Evolutionary conservation across 805 yeast species (phyloP).

Genomic region (Saccharomycopsis fodiens): DNA sequence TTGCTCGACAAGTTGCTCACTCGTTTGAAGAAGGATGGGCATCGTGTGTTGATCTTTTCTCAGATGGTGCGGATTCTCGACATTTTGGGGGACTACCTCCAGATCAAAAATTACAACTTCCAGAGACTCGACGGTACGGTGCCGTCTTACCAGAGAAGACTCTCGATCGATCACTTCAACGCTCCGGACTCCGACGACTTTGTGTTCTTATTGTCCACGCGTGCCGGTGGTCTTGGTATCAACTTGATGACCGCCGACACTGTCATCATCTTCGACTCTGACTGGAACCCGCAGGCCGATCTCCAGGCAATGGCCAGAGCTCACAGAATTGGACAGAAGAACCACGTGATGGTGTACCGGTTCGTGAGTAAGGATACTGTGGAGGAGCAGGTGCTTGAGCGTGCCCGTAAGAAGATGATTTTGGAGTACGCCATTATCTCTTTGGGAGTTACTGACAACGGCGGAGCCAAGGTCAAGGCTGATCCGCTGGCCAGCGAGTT

Average conservation of each 20-base stretch:
- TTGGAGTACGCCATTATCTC: constrained; percentile 96
- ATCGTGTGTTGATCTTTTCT: constrained; percentile 87
- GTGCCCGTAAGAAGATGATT: constrained; percentile 97
- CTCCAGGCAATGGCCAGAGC: constrained; percentile 99
- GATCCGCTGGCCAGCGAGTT: constrained; percentile 84
- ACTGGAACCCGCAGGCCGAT: constrained; percentile 99
- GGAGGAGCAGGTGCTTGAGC: constrained; percentile 93
- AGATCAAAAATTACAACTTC: constrained; percentile 78
- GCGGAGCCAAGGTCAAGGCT: constrained; percentile 38
- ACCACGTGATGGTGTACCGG: constrained; percentile 94
- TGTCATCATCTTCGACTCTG: constrained; percentile 94
- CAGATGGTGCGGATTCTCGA: constrained; percentile 98
- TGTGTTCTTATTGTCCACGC: constrained; percentile 80
- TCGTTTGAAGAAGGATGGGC: constrained; percentile 86
- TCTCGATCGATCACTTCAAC: constrained; percentile 94
- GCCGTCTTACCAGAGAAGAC: constrained; percentile 87
- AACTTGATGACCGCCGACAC: constrained; percentile 99
- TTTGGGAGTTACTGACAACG: constrained; percentile 81
- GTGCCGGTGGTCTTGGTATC: constrained; percentile 99
- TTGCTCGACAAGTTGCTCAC: constrained; percentile 81
- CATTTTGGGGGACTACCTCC: constrained; percentile 86
- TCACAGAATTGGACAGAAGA: constrained; percentile 98
- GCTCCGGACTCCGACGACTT: constrained; percentile 90
- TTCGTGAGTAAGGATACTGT: constrained; percentile 98
- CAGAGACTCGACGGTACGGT: constrained; percentile 96